A percentile compares a stretch with the other conserved stretches of the same genome.
Evolutionary conservation across 2,329 filamentous ascomycete genomes (phyloP).

Genomic region (Pyricularia grisea): DNA sequence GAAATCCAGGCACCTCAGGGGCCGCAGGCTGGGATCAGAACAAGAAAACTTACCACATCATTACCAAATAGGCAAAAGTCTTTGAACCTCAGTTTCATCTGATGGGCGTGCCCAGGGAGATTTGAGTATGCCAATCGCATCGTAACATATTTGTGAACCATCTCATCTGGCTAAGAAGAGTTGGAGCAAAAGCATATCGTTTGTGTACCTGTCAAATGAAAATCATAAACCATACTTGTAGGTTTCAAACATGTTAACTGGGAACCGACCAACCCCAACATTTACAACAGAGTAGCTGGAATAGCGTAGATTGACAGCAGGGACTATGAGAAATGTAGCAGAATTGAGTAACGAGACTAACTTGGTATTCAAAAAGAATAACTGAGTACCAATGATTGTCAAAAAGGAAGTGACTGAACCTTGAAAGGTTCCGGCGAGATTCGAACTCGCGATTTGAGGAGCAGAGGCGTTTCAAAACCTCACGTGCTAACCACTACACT

Average conservation of each 20-base stretch:
- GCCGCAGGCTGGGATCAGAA: not conserved
- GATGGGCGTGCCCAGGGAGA: not conserved
- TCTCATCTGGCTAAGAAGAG: not conserved
- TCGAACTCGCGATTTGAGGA: conserved; percentile 2
- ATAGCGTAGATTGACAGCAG: not conserved
- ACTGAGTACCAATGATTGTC: no score
- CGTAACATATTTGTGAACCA: not conserved
- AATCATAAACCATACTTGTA: not conserved
- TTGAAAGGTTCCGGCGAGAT: not conserved
- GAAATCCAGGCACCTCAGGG: not conserved
- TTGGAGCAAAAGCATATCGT: not conserved
- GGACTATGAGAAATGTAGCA: not conserved
- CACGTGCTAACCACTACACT: conserved; percentile 4
- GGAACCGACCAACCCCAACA: not conserved
- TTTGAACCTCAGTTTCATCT: not conserved
- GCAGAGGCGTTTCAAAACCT: conserved; percentile 2
- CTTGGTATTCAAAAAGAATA: no score
- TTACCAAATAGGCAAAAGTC: not conserved
- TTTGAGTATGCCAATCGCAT: not conserved
- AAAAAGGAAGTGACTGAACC: not conserved
- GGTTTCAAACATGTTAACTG: not conserved
- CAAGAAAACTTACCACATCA: not conserved
- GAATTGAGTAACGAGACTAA: no score
- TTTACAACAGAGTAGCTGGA: not conserved
- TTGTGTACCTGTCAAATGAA: not conserved